A percentile compares a stretch with the other conserved stretches of the same genome.
These are phyloP conservation scores for Camellia japonica DNA, from an alignment of 148 eudicot species.

Conservation along the genomic window DNA sequence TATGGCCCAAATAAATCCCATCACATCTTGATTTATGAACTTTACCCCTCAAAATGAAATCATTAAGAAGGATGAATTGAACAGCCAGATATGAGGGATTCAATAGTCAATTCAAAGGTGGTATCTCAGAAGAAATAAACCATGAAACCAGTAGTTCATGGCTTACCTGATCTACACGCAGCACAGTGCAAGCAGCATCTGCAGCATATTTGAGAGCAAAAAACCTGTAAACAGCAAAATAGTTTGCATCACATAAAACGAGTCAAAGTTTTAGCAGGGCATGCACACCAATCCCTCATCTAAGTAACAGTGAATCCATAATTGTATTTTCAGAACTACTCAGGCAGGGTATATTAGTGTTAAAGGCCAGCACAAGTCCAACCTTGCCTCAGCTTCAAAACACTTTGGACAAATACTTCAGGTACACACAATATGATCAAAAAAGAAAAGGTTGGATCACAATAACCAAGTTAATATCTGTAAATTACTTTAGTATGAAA, in stretches of 20 bases:
- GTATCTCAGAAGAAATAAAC: neutral
- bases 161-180: slow-evolving; percentile 76
- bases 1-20: neutral
- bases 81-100: neutral
- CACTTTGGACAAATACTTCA: neutral
- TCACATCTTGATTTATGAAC: neutral
- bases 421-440: neutral
- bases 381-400: neutral
- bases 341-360: neutral
- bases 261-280: too few species aligned
- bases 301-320: too few species aligned
- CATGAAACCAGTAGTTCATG: neutral
- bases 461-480: neutral
- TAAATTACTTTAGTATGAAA: neutral
- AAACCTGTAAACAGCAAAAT: slow-evolving; percentile 43
- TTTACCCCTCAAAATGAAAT: neutral
- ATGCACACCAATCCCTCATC: neutral
- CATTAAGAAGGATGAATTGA: neutral
- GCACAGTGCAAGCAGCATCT: slow-evolving; percentile 93
- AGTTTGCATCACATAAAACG: neutral
- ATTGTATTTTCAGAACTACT: too few species aligned
- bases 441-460: neutral
- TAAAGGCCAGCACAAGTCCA: slow-evolving; percentile 4
- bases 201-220: slow-evolving; percentile 92
- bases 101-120: neutral